Conservation (phyloP, 1,139 yeast species). For the Debaryomycetaceae sp. region DNA sequence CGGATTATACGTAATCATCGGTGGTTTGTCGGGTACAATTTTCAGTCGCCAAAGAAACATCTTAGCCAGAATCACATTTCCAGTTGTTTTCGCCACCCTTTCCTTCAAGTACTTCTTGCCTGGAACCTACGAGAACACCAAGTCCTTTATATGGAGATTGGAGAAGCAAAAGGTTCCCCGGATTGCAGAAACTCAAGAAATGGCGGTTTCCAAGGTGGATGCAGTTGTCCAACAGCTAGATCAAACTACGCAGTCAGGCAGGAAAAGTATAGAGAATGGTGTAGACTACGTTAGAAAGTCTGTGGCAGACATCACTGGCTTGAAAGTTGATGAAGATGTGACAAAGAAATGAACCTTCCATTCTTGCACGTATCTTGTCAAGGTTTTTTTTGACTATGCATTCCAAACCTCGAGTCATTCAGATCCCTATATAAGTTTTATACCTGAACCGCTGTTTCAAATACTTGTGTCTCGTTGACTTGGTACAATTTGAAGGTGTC, state of each 20-base stretch:
- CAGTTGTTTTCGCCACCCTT: conserved; percentile 61
- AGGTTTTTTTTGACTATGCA: too few species aligned
- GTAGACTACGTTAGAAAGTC: conserved; percentile 44
- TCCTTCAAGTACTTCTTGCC: conserved; percentile 81
- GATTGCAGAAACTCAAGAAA: conserved; percentile 62
- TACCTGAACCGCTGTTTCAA: too few species aligned
- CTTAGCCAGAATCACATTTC: conserved; percentile 56
- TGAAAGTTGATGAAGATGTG: conserved; percentile 62
- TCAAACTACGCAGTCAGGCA: conserved; percentile 32
- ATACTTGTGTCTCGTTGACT: background rate
- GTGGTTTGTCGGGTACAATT: conserved; percentile 78
- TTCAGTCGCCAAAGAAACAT: conserved; percentile 70
- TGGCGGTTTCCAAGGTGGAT: conserved; percentile 44
- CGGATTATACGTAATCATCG: conserved; percentile 64
- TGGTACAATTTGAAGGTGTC: background rate
- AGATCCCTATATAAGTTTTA: too few species aligned
- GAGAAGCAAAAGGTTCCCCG: conserved; percentile 66
- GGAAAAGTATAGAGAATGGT: conserved; percentile 34
- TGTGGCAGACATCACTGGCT: conserved; percentile 62
- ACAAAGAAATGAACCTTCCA: conserved; percentile 33
- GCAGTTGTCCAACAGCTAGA: conserved; percentile 43
- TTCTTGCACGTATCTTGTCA: too few species aligned
- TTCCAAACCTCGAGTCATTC: too few species aligned
- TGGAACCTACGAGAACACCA: conserved; percentile 65
- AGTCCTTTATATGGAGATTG: conserved; percentile 56